phyloP scores from a whole-genome alignment of 1,284 basidiomycete genomes.

The Meripilus lineatus region DNA sequence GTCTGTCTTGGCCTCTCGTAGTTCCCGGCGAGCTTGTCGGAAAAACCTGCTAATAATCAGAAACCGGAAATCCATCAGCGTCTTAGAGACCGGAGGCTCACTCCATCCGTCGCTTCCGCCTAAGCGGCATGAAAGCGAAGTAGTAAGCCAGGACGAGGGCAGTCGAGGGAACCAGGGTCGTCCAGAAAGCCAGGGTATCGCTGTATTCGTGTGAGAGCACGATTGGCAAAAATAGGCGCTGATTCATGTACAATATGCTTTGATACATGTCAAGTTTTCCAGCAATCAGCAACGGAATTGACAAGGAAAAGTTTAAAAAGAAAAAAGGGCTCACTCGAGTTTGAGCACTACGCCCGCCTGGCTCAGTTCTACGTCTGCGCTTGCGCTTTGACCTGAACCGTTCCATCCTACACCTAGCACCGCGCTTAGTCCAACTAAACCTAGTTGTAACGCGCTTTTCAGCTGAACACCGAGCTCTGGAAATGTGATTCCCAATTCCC shows the following conservation, averaged over 20 bases:
- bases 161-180: slow-evolving; percentile 29
- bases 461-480: slow-evolving; percentile 21
- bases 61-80: not conserved
- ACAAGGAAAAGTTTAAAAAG: not conserved
- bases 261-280: slow-evolving; percentile 5
- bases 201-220: slow-evolving; percentile 28
- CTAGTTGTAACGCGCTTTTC: slow-evolving; percentile 10
- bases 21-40: slow-evolving; percentile 41
- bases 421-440: slow-evolving; percentile 13
- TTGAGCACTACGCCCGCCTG: slow-evolving; percentile 28
- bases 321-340: slow-evolving; percentile 28
- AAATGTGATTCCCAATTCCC: slow-evolving; percentile 28
- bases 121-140: slow-evolving; percentile 29
- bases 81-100: slow-evolving; percentile 16
- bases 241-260: slow-evolving; percentile 31
- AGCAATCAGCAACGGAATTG: not conserved
- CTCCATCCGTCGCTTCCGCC: slow-evolving; percentile 26
- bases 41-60: slow-evolving; percentile 36
- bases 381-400: slow-evolving; percentile 14
- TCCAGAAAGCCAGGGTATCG: slow-evolving; percentile 24
- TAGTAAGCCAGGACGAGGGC: slow-evolving; percentile 29
- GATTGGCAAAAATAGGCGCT: slow-evolving; percentile 31
- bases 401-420: slow-evolving; percentile 16
- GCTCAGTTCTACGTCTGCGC: slow-evolving; percentile 26
- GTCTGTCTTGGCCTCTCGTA: slow-evolving; percentile 56